phyloP scores from a whole-genome alignment of 176 grass and related monocot species.

The Avena sativa region DNA sequence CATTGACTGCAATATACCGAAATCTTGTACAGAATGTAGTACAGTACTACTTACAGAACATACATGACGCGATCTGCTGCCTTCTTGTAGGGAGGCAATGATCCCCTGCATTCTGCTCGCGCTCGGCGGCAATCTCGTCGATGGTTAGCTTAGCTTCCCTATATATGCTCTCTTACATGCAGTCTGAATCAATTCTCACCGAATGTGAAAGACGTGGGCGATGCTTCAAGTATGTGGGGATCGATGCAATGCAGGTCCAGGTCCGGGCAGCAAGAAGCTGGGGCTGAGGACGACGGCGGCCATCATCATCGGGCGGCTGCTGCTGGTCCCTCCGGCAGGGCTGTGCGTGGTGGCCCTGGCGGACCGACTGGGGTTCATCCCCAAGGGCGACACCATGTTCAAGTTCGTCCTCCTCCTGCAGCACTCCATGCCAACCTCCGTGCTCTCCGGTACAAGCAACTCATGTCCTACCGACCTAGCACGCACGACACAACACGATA shows the following conservation, averaged over 20 bases:
- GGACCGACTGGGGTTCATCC: conserved; percentile 63
- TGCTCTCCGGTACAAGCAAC: conserved; percentile 64
- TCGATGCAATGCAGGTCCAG: conserved; percentile 57
- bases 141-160: conserved; percentile 50
- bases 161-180: neutral
- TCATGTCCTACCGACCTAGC: neutral
- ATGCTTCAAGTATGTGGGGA: neutral
- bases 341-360: conserved; percentile 62
- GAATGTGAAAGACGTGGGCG: neutral
- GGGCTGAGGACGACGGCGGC: conserved; percentile 57
- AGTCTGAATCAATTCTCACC: neutral
- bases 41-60: neutral
- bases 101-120: conserved; percentile 82
- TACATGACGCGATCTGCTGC: neutral
- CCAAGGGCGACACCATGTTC: conserved; percentile 63
- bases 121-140: conserved; percentile 76
- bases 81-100: conserved; percentile 63
- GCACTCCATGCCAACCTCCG: conserved; percentile 78
- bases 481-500: too few species aligned
- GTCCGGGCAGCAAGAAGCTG: conserved; percentile 66
- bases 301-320: conserved; percentile 65
- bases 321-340: conserved; percentile 62
- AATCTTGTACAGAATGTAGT: neutral
- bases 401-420: conserved; percentile 78
- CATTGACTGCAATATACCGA: neutral